Evolutionary conservation across 2,329 filamentous ascomycete species (phyloP).

Genomic region (Paecilomyces dactylethromorphus): DNA sequence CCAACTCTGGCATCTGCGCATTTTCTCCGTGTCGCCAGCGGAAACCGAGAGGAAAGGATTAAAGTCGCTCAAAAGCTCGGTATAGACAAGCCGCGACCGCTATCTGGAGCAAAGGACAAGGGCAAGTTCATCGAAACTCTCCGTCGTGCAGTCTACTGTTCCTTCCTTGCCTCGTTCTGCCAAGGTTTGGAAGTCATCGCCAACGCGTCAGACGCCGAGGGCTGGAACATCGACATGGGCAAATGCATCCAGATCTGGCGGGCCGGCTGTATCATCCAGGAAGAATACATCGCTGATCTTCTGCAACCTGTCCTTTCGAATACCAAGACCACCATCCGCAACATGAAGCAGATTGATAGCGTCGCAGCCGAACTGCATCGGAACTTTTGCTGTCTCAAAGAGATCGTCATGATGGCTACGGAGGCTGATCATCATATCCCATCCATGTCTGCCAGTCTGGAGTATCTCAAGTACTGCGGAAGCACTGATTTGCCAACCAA

Average conservation of each 20-base stretch:
- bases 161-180: constrained; percentile 56
- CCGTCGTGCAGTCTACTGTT: constrained; percentile 54
- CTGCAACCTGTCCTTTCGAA: constrained; percentile 34
- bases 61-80: constrained; percentile 45
- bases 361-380: constrained; percentile 50
- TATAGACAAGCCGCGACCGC: constrained; percentile 31
- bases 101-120: constrained; percentile 24
- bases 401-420: constrained; percentile 48
- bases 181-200: constrained; percentile 62
- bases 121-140: constrained; percentile 51
- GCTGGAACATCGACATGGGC: constrained; percentile 46
- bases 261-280: constrained; percentile 64
- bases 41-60: constrained; percentile 52
- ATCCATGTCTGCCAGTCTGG: constrained; percentile 54
- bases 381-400: constrained; percentile 48
- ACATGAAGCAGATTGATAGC: constrained; percentile 35
- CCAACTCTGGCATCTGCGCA: constrained; percentile 60
- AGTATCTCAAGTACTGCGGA: constrained; percentile 60
- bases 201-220: constrained; percentile 50
- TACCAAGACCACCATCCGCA: constrained; percentile 21
- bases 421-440: constrained; percentile 56
- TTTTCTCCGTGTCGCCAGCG: constrained; percentile 57
- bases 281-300: constrained; percentile 58
- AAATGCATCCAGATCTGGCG: constrained; percentile 55
- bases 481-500: constrained; percentile 57